phyloP scores from a whole-genome alignment of 176 grass and related monocot species.

The Sorghum bicolor region Sorghum_bicolor_NCBIv3 NC_012872.2:30303501-30304000 shows the following conservation, averaged over 20 bases:
- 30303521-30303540: slow-evolving; percentile 5
- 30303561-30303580: slow-evolving; percentile 24
- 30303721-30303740: slow-evolving; percentile 25
- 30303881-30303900: neutral
- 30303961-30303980: neutral
- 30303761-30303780: neutral
- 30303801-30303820: neutral
- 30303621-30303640: slow-evolving; percentile 85
- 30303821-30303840: neutral
- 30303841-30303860: neutral
- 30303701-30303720: slow-evolving; percentile 53
- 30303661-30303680: slow-evolving; percentile 96
- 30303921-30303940: neutral
- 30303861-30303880: neutral
- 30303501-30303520: neutral
- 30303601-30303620: slow-evolving; percentile 83
- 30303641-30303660: slow-evolving; percentile 82
- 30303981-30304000: neutral
- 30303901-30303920: neutral
- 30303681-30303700: slow-evolving; percentile 86
- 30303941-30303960: neutral
- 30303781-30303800: slow-evolving; percentile 15
- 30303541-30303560: slow-evolving; percentile 19
- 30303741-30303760: neutral
- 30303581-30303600: slow-evolving; percentile 72